phyloP scores from a whole-genome alignment of 257 asterid genomes.

The Apocynum venetum region DNA sequence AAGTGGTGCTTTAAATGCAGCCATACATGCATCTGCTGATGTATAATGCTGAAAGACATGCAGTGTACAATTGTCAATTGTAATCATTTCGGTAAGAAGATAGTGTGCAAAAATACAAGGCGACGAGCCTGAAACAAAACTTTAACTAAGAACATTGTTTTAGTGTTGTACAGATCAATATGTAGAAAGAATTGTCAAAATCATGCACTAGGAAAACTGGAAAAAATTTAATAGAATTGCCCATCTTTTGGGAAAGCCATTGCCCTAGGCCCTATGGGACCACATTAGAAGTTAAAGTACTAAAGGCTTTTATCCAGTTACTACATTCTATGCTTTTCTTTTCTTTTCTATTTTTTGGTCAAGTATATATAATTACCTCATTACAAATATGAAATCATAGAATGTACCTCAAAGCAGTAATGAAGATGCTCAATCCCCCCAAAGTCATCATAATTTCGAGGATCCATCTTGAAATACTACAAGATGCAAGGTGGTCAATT shows the following conservation, averaged over 20 bases:
- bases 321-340: no score
- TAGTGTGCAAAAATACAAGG: neutral
- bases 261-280: no score
- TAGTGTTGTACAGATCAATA: neutral
- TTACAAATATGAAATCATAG: slow-evolving; percentile 14
- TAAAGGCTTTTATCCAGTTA: neutral
- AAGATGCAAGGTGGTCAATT: slow-evolving; percentile 11
- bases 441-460: slow-evolving; percentile 50
- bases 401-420: slow-evolving; percentile 86
- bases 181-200: neutral
- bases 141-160: neutral
- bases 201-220: neutral
- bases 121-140: neutral
- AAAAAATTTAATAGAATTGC: neutral
- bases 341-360: neutral
- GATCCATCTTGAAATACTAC: slow-evolving; percentile 96
- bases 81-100: neutral
- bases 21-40: slow-evolving; percentile 78
- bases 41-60: slow-evolving; percentile 61
- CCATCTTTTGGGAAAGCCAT: neutral
- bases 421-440: slow-evolving; percentile 86
- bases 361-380: slow-evolving; percentile 4
- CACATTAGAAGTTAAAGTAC: no score
- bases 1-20: slow-evolving; percentile 95
- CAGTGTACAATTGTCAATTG: neutral